A percentile compares a stretch with the other conserved stretches of the same genome.
phyloP scores from a whole-genome alignment of 495 filamentous ascomycete genomes.

The Penicillium bovifimosum region DNA sequence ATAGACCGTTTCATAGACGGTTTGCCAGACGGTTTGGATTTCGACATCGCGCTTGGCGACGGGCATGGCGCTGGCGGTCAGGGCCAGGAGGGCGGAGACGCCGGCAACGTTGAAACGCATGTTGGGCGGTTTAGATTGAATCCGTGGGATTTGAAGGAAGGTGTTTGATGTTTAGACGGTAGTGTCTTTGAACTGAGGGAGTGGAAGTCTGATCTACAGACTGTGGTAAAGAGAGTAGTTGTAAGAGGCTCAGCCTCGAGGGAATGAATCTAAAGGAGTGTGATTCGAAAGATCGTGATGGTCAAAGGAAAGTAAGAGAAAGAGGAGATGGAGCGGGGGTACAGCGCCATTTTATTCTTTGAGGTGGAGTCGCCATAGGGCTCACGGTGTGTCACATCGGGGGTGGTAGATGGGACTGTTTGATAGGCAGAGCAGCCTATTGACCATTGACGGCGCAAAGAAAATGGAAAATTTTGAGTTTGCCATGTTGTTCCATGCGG shows the following conservation, averaged over 20 bases:
- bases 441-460: not conserved
- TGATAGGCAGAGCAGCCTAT: not conserved
- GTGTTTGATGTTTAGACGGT: not conserved
- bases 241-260: conserved; percentile 1
- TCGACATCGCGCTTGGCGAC: not conserved
- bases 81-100: conserved; percentile 2
- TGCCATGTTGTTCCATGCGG: conserved; percentile 4
- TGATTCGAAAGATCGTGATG: conserved; percentile 5
- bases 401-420: not conserved
- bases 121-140: not conserved
- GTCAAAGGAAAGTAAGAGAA: not conserved
- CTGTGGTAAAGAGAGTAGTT: conserved; percentile 3
- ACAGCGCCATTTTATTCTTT: conserved; percentile 4
- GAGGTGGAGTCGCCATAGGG: not conserved
- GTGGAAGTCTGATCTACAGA: conserved; percentile 8
- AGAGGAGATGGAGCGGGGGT: not conserved
- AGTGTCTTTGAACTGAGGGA: not conserved
- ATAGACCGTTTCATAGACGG: conserved; percentile 7
- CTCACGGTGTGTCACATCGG: not conserved
- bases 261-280: conserved; percentile 5
- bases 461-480: not conserved
- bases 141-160: not conserved
- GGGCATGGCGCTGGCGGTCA: conserved; percentile 1
- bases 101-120: conserved; percentile 5
- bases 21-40: not conserved